A percentile compares a stretch with the other conserved stretches of the same genome.
These are phyloP conservation scores for Epicoccum sorghinum DNA, from an alignment of 2,329 filamentous ascomycete species.

Conservation along the genomic window DNA sequence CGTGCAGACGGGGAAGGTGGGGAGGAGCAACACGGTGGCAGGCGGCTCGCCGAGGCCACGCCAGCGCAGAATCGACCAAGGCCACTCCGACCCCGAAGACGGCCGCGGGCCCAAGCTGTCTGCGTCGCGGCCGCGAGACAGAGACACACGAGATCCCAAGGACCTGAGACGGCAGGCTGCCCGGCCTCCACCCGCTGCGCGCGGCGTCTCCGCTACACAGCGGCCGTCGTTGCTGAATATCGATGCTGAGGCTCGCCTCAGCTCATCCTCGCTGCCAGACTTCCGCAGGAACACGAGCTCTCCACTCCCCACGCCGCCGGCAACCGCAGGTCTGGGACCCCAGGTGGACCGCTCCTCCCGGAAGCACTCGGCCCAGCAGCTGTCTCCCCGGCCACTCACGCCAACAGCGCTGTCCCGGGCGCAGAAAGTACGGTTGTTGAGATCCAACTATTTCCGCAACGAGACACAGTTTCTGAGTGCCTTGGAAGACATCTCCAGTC, in stretches of 20 bases:
- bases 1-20: constrained; percentile 61
- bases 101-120: constrained; percentile 49
- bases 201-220: constrained; percentile 40
- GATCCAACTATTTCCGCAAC: constrained; percentile 83
- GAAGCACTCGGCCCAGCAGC: constrained; percentile 60
- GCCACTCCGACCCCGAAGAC: constrained; percentile 47
- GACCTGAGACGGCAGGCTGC: constrained; percentile 39
- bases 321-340: constrained; percentile 50
- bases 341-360: constrained; percentile 45
- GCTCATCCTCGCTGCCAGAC: constrained; percentile 71
- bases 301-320: constrained; percentile 46
- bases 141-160: constrained; percentile 33
- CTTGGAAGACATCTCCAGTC: constrained; percentile 82
- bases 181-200: constrained; percentile 27
- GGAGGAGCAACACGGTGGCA: constrained; percentile 73
- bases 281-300: constrained; percentile 59
- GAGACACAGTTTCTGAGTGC: constrained; percentile 82
- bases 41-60: constrained; percentile 50
- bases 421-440: constrained; percentile 74
- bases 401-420: constrained; percentile 66
- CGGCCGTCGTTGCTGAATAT: constrained; percentile 60
- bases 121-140: constrained; percentile 32
- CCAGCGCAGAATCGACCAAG: constrained; percentile 48
- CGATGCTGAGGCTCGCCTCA: constrained; percentile 66
- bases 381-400: constrained; percentile 59